Base-by-base conservation (phyloP, 2,329 filamentous ascomycete species). In the Fusarium anguioides region DNA sequence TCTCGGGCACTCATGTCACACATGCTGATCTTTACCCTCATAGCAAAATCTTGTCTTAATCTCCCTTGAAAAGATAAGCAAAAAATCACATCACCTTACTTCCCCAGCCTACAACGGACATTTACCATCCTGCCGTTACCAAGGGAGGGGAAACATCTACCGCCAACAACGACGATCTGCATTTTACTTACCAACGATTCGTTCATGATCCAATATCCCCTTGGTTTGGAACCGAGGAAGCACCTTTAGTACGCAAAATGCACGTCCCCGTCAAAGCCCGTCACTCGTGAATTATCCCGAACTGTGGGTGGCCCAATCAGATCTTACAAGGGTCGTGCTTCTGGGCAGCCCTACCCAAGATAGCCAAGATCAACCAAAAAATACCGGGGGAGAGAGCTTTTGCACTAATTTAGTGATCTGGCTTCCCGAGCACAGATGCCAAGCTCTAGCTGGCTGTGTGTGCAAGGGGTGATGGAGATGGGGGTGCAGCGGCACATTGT, bases 251-350 rank as follows among this genome's bases (percentile, higher is more conserved):
- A 12, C 8, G 14, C 10, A 39, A 9, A 24, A 33, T 45, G 51
- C 51, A 56, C 60, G 60, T 51, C 36, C 61, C 48, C 40, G 60
- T 64, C 64, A 8, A 50, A 27, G 33, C 26, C n/a, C n/a, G n/a
- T 18, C 20, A 44, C 40, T 33, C 17, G 18, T 52, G 48, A 52
- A 46, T 36, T 50, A 20, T 58, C 64, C 62, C 41, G 62, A 52
- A 26, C 23, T 46, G 60, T 46, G 53, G 63, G 60, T 70, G 60
- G 58, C 31, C 62, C 50, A 57, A 54, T 70, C 64, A 60, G 55
- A 59, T 57, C 37, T 35, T 17, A n/a, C 36, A 39, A 42, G 41
- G 59, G 4, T 45, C 24, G 15, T 1, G 2, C n/a, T 21, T n/a
- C 45, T 49, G 8, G 36, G 55, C 49, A 64, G 52, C 60, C 60